phyloP scores from a whole-genome alignment of 1,284 basidiomycete species.

The Sphagnurus paluster region DNA sequence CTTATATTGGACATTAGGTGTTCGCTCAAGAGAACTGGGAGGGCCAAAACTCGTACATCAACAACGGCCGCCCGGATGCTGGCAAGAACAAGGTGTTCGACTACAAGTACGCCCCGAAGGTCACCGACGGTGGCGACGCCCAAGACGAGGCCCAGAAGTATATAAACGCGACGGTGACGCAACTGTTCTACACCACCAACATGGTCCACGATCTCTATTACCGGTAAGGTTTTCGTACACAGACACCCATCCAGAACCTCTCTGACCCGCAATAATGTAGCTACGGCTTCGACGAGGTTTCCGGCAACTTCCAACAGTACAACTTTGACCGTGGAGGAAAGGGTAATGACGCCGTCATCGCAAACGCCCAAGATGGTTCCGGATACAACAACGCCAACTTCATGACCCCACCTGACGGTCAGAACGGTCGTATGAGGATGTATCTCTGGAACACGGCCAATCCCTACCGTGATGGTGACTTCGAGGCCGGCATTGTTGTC shows the following conservation, averaged over 20 bases:
- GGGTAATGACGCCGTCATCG: constrained; percentile 89
- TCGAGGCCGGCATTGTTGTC: constrained; percentile 93
- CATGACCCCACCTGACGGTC: constrained; percentile 76
- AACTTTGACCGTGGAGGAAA: constrained; percentile 90
- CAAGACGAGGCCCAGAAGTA: constrained; percentile 74
- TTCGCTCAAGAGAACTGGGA: constrained; percentile 91
- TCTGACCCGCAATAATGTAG: constrained; percentile 27
- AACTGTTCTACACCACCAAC: constrained; percentile 94
- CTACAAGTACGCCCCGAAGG: constrained; percentile 66
- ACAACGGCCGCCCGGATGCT: constrained; percentile 80
- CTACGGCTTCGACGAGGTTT: constrained; percentile 87
- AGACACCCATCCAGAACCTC: no score
- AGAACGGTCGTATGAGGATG: constrained; percentile 93
- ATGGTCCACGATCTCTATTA: constrained; percentile 78
- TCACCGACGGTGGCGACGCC: constrained; percentile 49
- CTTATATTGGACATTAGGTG: constrained; percentile 35
- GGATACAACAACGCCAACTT: constrained; percentile 91
- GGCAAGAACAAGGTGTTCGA: constrained; percentile 61
- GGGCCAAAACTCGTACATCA: constrained; percentile 71
- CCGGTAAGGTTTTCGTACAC: constrained; percentile 36
- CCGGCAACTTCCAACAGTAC: constrained; percentile 97
- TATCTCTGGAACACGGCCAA: constrained; percentile 91
- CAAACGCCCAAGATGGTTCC: constrained; percentile 92
- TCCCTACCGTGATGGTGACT: constrained; percentile 91
- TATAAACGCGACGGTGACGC: constrained; percentile 84